Conservation (phyloP, 2,329 filamentous ascomycete genomes). For the Ceratocystis lukuohia region DNA sequence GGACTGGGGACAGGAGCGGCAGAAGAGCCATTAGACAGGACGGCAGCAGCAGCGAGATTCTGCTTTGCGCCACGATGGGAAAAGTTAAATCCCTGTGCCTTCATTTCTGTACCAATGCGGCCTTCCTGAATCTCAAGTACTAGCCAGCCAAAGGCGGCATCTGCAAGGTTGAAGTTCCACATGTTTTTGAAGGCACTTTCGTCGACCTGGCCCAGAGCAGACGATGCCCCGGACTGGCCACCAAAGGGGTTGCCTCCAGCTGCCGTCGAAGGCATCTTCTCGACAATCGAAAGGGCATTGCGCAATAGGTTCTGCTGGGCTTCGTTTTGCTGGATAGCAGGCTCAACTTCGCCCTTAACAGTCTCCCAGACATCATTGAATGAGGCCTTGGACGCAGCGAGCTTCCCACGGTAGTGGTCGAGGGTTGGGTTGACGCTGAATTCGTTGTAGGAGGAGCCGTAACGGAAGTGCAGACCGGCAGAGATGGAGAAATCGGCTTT, state of each 20-base stretch:
- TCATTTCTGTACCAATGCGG: constrained; percentile 95
- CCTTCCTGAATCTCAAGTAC: constrained; percentile 91
- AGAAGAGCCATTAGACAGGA: constrained; percentile 15
- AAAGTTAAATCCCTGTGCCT: constrained; percentile 98
- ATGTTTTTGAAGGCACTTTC: constrained; percentile 99
- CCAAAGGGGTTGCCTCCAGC: constrained; percentile 96
- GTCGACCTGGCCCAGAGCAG: constrained; percentile 75
- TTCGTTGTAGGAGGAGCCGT: constrained; percentile 98
- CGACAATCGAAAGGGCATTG: constrained; percentile 83
- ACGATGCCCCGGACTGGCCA: constrained; percentile 60
- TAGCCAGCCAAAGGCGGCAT: constrained; percentile 92
- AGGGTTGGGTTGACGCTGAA: constrained; percentile 97
- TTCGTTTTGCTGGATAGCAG: constrained; percentile 84
- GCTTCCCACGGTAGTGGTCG: constrained; percentile 96
- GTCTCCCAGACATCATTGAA: constrained; percentile 99
- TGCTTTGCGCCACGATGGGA: constrained; percentile 85
- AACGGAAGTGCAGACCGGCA: constrained; percentile 92
- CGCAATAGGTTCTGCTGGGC: constrained; percentile 84
- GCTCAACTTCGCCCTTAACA: constrained; percentile 88
- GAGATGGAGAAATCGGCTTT: constrained; percentile 98
- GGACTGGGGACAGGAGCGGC: constrained; percentile 22
- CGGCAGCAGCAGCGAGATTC: constrained; percentile 29
- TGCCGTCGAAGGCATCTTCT: constrained; percentile 92
- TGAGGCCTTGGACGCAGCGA: constrained; percentile 92
- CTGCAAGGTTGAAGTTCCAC: constrained; percentile 99